Conservation (phyloP, 208 protist species). For the Wallacemonas sp. region DNA sequence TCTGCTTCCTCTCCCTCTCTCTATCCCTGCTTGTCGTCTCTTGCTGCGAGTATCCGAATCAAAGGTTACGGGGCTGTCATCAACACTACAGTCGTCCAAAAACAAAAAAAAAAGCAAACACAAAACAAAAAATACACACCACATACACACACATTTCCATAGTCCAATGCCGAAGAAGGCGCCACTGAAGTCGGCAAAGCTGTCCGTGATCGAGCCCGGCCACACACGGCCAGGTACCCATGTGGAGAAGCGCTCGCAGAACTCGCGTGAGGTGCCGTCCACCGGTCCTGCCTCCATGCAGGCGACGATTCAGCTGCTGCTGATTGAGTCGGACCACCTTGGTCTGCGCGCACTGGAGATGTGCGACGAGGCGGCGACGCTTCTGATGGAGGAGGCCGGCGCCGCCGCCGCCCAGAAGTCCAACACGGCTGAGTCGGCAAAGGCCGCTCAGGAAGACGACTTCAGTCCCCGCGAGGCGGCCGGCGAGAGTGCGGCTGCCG, state of each 20-base stretch:
- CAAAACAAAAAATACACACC: neutral
- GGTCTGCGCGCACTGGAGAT: constrained; percentile 36
- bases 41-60: too few species aligned
- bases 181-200: neutral
- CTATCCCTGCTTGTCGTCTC: too few species aligned
- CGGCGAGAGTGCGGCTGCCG: neutral
- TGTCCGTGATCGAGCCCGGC: constrained; percentile 16
- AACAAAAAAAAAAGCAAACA: constrained; percentile 17
- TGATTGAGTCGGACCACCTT: constrained; percentile 17
- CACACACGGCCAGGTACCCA: neutral
- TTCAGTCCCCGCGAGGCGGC: constrained; percentile 16
- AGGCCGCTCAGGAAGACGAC: neutral
- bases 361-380: constrained; percentile 49
- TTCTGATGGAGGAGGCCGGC: constrained; percentile 53
- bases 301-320: constrained; percentile 42
- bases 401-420: neutral
- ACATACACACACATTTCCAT: constrained; percentile 9
- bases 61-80: too few species aligned
- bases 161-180: constrained; percentile 7
- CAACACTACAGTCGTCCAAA: too few species aligned
- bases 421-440: constrained; percentile 18
- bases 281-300: constrained; percentile 42
- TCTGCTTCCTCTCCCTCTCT: too few species aligned
- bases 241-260: neutral
- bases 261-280: constrained; percentile 6